These are phyloP conservation scores for Coemansia sp. DNA, from an alignment of 192 early-diverging fungal genomes.

Conservation along the genomic window DNA sequence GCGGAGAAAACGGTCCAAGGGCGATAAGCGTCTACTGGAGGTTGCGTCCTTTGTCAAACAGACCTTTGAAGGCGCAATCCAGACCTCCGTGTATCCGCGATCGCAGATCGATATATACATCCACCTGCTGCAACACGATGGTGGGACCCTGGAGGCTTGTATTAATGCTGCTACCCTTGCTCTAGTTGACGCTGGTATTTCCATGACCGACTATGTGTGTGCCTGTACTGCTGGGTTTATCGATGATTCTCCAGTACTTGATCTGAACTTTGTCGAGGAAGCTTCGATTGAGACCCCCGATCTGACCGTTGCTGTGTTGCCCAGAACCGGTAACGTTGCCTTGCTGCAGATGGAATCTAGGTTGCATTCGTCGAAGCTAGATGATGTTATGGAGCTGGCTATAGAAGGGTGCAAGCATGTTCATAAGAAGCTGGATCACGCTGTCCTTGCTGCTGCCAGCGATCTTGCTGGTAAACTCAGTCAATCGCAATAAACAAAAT, in stretches of 20 bases:
- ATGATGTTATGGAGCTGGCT: conserved; percentile 51
- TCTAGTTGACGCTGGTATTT: conserved; percentile 76
- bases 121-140: conserved; percentile 92
- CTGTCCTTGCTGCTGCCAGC: conserved; percentile 44
- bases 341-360: conserved; percentile 87
- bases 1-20: conserved; percentile 77
- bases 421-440: conserved; percentile 51
- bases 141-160: conserved; percentile 75
- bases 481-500: conserved; percentile 20
- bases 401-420: conserved; percentile 55
- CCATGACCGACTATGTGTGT: conserved; percentile 81
- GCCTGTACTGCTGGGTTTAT: conserved; percentile 87
- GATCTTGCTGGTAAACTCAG: conserved; percentile 49
- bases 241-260: conserved; percentile 68
- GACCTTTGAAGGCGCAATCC: conserved; percentile 89
- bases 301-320: conserved; percentile 83
- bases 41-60: conserved; percentile 80
- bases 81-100: conserved; percentile 70
- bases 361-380: conserved; percentile 73
- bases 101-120: conserved; percentile 93
- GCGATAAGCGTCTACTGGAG: conserved; percentile 90
- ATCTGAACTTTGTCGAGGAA: conserved; percentile 90
- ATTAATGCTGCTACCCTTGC: conserved; percentile 86
- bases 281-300: conserved; percentile 77
- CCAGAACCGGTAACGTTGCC: conserved; percentile 79